Evolutionary conservation across 164 flowering plant species (phyloP), one percentile per base, ranked within the genome.

Genomic region (Malania oleifera): DNA sequence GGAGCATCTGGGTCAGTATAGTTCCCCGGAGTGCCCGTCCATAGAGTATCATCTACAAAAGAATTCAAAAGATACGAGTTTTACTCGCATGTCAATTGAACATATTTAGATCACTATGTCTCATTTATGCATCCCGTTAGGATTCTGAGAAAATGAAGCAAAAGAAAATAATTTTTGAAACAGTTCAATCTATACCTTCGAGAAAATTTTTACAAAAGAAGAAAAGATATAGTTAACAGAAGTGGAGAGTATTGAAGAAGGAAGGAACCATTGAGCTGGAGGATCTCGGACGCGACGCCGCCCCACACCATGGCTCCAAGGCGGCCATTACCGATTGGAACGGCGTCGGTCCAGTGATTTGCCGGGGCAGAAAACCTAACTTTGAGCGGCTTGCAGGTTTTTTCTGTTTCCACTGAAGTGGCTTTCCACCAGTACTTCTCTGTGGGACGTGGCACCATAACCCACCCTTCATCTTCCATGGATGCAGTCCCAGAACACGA

Each of bases 231-330:
- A n/a, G n/a, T n/a, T n/a, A n/a, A n/a, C n/a, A n/a, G n/a, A n/a
- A n/a, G n/a, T n/a, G n/a, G n/a, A n/a, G n/a, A n/a, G n/a, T n/a
- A n/a, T n/a, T n/a, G n/a, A n/a, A n/a, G n/a, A n/a, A n/a, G 51
- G 7, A 22, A 47, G 25, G 28, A 34, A 92, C 98, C 96, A 60
- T 92, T 92, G 62, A 92, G 91, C 66, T 89, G 89, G 59, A 92
- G 67, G 50, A 70, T 79, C 55, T 92, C 98, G 0, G 85, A 56
- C 1, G 72, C 67, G 43, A 89, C 86, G 8, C 84, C 86, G 18
- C 98, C 98, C 96, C 96, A 86, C 1, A 92, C 81, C 98, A 89
- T 92, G 41, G 93, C 93, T 1, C 98, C 98, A 44, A 92, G 84
- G 6, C 96, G 82, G 27, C 98, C 98, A 75, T 92, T 92, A 9